Evolutionary conservation across 2,329 filamentous ascomycete species (phyloP), one percentile per base, ranked within the genome.

Genomic region (Phialocephala sp.): DNA sequence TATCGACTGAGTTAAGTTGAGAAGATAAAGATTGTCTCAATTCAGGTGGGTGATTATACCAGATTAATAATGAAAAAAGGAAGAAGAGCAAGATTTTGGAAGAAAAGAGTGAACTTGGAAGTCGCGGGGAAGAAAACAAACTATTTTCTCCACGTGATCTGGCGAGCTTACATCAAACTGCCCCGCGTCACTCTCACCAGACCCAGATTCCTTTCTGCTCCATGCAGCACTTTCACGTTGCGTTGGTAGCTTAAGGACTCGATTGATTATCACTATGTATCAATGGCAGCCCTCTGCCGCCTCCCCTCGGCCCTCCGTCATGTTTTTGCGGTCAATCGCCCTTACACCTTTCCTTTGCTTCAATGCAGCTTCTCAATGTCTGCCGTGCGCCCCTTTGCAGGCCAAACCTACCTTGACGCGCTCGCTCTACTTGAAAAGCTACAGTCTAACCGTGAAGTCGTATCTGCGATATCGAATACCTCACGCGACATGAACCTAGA

Each of bases 361-460:
- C 52, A 22, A 50, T 22, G 24, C 45, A 37, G 47, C 12, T 63
- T 63, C 35, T 68, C 62, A 52, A 54, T 62, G 22, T 20, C 50
- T 32, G 24, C 12, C 14, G 14, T 18, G 5, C 24, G 24, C 50
- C 22, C 5, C 24, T 54, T 22, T 35, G 24, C 50, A 6, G 50
- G 32, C n/a, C 32, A 60, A 63, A 68, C 60, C 20, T 75, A 74
- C 24, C 32, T 58, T 9, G 58, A 73, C 55, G 72, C 73, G 1
- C 36, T 74, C 9, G 37, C 32, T 0, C 68, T 75, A 2, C 69
- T 76, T 36, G 61, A 71, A 20, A 65, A 65, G 9, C 60, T 76
- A 1, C 72, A 75, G 52, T 73, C 72, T 1, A 76, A 76, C 54
- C 69, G 70, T 11, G 52, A 68, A 3, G 67, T 75, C 22, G 66